phyloP scores from a whole-genome alignment of 192 early-diverging fungal species.

The Entrophospora sp. region DNA sequence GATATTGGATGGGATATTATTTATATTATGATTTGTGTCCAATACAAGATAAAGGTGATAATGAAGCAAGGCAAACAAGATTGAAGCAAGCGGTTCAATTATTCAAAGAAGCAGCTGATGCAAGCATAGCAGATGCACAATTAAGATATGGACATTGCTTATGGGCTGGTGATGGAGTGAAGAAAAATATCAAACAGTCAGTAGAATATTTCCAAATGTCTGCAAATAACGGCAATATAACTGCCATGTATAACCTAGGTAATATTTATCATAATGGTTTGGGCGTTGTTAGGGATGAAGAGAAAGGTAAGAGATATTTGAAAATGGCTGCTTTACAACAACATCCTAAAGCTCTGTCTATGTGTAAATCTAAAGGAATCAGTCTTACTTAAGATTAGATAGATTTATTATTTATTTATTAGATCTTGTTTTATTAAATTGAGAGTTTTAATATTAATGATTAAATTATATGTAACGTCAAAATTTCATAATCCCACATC shows the following conservation, averaged over 20 bases:
- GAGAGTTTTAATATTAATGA: too few species aligned
- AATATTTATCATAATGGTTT: slow-evolving; percentile 15
- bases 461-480: too few species aligned
- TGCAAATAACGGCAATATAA: slow-evolving; percentile 12
- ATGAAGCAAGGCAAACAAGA: not conserved
- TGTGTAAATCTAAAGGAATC: slow-evolving; percentile 5
- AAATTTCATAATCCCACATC: too few species aligned
- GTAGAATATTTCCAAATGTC: slow-evolving; percentile 14
- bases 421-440: not conserved
- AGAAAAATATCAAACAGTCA: not conserved
- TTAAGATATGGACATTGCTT: slow-evolving; percentile 20
- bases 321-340: not conserved
- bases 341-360: slow-evolving; percentile 4
- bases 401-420: not conserved
- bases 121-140: slow-evolving; percentile 14
- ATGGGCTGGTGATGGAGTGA: slow-evolving; percentile 8
- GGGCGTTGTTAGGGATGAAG: slow-evolving; percentile 1
- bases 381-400: not conserved
- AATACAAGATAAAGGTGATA: not conserved
- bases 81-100: not conserved
- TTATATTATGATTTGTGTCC: slow-evolving; percentile 3
- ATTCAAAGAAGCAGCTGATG: slow-evolving; percentile 13
- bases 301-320: not conserved
- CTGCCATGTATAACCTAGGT: slow-evolving; percentile 16
- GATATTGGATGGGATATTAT: slow-evolving; percentile 21